phyloP scores from a whole-genome alignment of 208 protist genomes.

The Acanthamoeba castellanii region DNA sequence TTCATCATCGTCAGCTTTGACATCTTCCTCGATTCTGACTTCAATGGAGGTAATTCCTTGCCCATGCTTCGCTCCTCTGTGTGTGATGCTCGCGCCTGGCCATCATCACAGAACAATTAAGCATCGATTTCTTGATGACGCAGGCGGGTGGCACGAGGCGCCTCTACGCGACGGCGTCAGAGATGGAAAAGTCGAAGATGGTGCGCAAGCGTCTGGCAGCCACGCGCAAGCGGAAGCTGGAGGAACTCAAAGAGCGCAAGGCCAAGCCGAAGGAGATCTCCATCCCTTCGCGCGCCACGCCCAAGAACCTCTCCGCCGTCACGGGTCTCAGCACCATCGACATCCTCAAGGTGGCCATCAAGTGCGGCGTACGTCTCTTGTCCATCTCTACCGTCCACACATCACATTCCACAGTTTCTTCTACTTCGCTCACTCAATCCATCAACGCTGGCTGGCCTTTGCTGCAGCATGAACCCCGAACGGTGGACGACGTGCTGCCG shows the following conservation, averaged over 20 bases:
- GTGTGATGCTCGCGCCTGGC: neutral
- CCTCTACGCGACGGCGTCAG: neutral
- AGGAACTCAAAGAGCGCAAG: constrained; percentile 13
- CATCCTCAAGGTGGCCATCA: constrained; percentile 57
- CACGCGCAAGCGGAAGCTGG: constrained; percentile 39
- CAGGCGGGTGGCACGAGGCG: neutral
- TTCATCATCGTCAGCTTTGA: neutral
- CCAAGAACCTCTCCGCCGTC: constrained; percentile 28
- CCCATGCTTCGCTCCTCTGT: neutral
- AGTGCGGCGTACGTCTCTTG: constrained; percentile 26
- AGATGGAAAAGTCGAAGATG: constrained; percentile 17
- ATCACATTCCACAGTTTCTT: neutral
- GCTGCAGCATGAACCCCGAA: constrained; percentile 48
- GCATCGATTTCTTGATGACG: too few species aligned
- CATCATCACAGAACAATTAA: too few species aligned
- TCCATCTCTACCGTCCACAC: neutral
- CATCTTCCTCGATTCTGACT: neutral
- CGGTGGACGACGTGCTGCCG: constrained; percentile 46
- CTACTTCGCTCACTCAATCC: neutral
- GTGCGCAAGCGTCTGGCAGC: constrained; percentile 44
- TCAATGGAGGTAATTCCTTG: constrained; percentile 12
- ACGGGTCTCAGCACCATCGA: constrained; percentile 49
- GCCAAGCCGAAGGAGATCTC: constrained; percentile 42
- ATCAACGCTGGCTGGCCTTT: neutral
- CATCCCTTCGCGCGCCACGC: neutral